These are phyloP conservation scores for Carex littledalei DNA, from an alignment of 176 grass and related monocot genomes.

Conservation along the genomic window DNA sequence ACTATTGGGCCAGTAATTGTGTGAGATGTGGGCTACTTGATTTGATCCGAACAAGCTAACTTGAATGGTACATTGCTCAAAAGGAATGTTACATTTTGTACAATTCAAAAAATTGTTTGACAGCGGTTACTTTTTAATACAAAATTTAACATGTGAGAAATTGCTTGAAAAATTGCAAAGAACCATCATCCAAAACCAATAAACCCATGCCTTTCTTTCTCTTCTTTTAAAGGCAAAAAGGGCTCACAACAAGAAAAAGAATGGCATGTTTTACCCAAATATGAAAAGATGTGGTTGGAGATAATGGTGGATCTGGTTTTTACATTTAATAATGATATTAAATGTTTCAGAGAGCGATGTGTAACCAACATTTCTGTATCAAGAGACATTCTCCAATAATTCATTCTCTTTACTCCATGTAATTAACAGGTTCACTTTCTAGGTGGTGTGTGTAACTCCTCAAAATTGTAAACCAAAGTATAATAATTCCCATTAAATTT, in stretches of 20 bases:
- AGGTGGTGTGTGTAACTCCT: background rate
- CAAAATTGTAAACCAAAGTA: background rate
- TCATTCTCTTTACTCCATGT: background rate
- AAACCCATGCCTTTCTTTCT: background rate
- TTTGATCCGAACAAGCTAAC: background rate
- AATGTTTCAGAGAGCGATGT: background rate
- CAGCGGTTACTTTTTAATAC: background rate
- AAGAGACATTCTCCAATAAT: background rate
- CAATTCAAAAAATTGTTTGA: background rate
- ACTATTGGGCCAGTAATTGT: background rate
- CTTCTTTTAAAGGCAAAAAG: background rate
- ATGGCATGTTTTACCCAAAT: background rate
- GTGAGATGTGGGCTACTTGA: background rate
- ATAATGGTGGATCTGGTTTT: conserved; percentile 2
- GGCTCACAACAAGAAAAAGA: background rate
- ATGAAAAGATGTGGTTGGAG: background rate
- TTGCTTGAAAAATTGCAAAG: background rate
- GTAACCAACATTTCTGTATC: background rate
- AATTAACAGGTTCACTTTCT: background rate
- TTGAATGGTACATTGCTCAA: background rate
- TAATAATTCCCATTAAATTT: background rate
- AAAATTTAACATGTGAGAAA: background rate
- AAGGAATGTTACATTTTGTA: background rate
- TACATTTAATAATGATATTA: background rate
- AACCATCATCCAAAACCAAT: background rate